Evolutionary conservation across 169 alveolate genomes (phyloP).

Genomic region (Miamiensis avidus): DNA sequence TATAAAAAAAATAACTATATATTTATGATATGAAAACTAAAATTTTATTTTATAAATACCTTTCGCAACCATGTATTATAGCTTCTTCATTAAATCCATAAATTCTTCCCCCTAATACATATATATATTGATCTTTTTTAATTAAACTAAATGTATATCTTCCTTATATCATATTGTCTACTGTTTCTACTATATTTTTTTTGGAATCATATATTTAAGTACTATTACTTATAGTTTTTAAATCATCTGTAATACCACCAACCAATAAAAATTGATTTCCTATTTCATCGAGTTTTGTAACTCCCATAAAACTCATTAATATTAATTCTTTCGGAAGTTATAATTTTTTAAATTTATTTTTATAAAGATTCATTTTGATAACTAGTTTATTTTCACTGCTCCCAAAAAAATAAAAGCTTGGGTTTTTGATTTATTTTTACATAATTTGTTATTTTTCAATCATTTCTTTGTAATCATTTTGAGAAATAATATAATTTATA

Average conservation of each 20-base stretch:
- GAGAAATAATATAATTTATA: neutral
- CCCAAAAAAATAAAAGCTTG: neutral
- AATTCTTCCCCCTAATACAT: neutral
- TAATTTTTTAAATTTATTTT: no score
- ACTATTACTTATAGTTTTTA: no score
- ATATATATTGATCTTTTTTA: neutral
- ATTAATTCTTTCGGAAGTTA: neutral
- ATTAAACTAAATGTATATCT: neutral
- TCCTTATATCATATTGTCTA: neutral
- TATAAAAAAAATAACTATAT: no score
- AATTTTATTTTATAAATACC: neutral
- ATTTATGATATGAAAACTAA: no score
- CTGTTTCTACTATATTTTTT: neutral
- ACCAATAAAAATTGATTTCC: no score
- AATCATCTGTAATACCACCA: neutral
- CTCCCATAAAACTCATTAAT: neutral
- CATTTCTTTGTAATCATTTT: neutral
- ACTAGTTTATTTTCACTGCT: no score
- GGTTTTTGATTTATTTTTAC: neutral
- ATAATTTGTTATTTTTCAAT: no score
- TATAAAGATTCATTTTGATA: neutral
- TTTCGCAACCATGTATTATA: neutral
- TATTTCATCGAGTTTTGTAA: neutral
- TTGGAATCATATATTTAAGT: neutral
- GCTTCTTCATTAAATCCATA: neutral